These are phyloP conservation scores for Syzygium malaccense DNA, from an alignment of 441 rosid genomes.

Conservation along the genomic window DNA sequence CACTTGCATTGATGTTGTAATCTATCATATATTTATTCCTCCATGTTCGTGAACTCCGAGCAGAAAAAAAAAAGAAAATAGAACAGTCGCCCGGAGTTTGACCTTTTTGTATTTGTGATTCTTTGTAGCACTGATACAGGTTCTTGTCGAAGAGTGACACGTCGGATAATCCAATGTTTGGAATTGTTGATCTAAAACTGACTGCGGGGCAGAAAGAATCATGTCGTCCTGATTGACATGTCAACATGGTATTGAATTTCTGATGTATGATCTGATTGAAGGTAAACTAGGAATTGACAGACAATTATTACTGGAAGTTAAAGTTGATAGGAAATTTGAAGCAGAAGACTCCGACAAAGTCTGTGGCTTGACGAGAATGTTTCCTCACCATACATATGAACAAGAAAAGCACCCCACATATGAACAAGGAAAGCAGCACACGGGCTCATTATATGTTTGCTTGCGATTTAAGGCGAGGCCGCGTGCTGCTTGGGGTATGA, in stretches of 20 bases:
- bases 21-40: constrained; percentile 27
- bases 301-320: background rate
- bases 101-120: constrained; percentile 23
- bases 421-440: background rate
- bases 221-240: background rate
- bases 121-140: constrained; percentile 22
- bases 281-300: background rate
- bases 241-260: background rate
- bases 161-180: constrained; percentile 1
- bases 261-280: background rate
- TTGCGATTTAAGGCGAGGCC: background rate
- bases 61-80: background rate
- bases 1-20: constrained; percentile 28
- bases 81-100: constrained; percentile 15
- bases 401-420: background rate
- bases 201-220: background rate
- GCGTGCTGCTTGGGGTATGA: background rate
- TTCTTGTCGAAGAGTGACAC: constrained; percentile 21
- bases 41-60: constrained; percentile 16
- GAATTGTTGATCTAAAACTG: background rate
- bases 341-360: background rate
- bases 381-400: background rate
- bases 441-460: background rate
- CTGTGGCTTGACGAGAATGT: background rate
- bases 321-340: background rate